Evolutionary conservation across 2,329 filamentous ascomycete species (phyloP).

Genomic region (Fusarium mangiferae): DNA sequence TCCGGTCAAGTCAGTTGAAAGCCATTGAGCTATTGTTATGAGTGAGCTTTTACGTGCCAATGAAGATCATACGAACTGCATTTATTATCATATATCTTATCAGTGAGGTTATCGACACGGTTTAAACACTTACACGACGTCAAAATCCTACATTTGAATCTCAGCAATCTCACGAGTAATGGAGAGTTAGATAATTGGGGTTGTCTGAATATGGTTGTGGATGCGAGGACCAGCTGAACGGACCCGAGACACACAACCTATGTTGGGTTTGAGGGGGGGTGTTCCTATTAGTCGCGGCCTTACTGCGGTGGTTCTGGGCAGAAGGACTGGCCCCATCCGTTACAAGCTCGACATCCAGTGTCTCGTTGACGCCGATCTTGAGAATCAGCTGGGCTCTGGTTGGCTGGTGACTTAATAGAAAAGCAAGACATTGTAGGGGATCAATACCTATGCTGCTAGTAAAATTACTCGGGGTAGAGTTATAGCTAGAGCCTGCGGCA

Average conservation of each 20-base stretch:
- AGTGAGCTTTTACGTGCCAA: neutral
- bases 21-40: neutral
- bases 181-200: slow-evolving; percentile 25
- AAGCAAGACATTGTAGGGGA: slow-evolving; percentile 15
- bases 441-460: neutral
- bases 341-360: slow-evolving; percentile 41
- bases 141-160: slow-evolving; percentile 8
- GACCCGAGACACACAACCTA: slow-evolving; percentile 13
- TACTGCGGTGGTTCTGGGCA: slow-evolving; percentile 44
- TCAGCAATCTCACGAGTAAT: slow-evolving; percentile 26
- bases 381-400: slow-evolving; percentile 28
- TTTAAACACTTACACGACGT: slow-evolving; percentile 10
- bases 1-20: neutral
- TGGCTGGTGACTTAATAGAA: slow-evolving; percentile 23
- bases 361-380: slow-evolving; percentile 47
- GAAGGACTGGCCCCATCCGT: slow-evolving; percentile 31
- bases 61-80: neutral
- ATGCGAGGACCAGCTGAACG: slow-evolving; percentile 27
- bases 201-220: slow-evolving; percentile 28
- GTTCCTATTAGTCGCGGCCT: slow-evolving; percentile 39
- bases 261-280: slow-evolving; percentile 24
- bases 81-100: neutral
- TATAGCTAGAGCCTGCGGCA: slow-evolving; percentile 1
- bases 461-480: neutral
- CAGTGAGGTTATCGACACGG: neutral